Conservation (phyloP, 2,329 filamentous ascomycete genomes). For the Drechslerella coelobrocha region DNA sequence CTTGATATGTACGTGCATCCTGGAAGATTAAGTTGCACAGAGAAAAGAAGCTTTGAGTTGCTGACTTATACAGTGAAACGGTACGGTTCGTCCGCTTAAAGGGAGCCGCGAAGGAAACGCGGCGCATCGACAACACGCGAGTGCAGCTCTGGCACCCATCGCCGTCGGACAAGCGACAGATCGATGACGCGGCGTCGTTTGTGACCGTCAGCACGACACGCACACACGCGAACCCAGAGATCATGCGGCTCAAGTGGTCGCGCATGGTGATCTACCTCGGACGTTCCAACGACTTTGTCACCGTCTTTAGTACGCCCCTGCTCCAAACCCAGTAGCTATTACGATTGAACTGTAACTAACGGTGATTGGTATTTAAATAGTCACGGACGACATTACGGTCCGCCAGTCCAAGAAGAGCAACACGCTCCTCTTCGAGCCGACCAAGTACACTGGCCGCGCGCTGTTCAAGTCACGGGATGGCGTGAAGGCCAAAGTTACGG, state of each 20-base stretch:
- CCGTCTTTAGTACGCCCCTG: slow-evolving; percentile 34
- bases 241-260: slow-evolving; percentile 45
- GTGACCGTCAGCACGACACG: slow-evolving; percentile 43
- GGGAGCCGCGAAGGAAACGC: slow-evolving; percentile 41
- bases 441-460: slow-evolving; percentile 45
- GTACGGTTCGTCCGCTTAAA: slow-evolving; percentile 43
- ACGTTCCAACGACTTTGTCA: slow-evolving; percentile 48
- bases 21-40: background rate
- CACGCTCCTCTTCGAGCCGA: slow-evolving; percentile 44
- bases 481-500: slow-evolving; percentile 43
- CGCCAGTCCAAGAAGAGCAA: slow-evolving; percentile 45
- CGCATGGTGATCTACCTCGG: slow-evolving; percentile 45
- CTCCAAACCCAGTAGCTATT: too few relatives aligned
- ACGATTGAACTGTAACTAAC: background rate
- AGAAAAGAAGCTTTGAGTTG: slow-evolving; percentile 20
- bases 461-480: slow-evolving; percentile 47
- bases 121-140: slow-evolving; percentile 44
- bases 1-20: slow-evolving; percentile 40
- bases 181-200: slow-evolving; percentile 41
- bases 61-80: slow-evolving; percentile 32
- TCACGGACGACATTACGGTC: slow-evolving; percentile 44
- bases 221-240: slow-evolving; percentile 38
- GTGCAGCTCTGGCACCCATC: slow-evolving; percentile 43
- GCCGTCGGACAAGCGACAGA: slow-evolving; percentile 14
- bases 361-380: slow-evolving; percentile 6